A percentile compares a stretch with the other conserved stretches of the same genome.
Evolutionary conservation across 2,329 filamentous ascomycete genomes (phyloP).

Genomic region (Cladophialophora chaetospira): DNA sequence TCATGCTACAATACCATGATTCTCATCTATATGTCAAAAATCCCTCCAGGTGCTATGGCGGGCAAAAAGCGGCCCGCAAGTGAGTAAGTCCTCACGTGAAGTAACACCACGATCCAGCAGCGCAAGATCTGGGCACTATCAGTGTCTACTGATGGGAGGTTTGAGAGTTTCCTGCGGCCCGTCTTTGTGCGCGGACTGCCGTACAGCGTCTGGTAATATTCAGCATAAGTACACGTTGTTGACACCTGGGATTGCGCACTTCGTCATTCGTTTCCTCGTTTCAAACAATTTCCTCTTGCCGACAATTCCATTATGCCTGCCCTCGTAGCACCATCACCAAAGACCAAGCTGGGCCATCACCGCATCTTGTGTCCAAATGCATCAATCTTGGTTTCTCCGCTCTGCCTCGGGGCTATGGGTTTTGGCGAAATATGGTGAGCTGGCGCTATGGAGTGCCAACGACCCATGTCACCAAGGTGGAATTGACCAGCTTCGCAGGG

Average conservation of each 20-base stretch:
- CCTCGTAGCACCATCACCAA: conserved; percentile 35
- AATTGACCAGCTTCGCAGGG: conserved; percentile 41
- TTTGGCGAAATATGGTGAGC: conserved; percentile 47
- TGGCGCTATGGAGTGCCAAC: neutral
- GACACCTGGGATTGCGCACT: too few species aligned
- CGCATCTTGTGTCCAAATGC: conserved; percentile 55
- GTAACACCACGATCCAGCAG: too few species aligned
- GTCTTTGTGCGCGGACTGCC: neutral
- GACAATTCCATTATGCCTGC: neutral
- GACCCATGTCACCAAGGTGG: too few species aligned
- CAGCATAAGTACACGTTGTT: too few species aligned
- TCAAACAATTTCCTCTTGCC: too few species aligned
- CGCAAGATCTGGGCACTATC: neutral
- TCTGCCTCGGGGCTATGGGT: conserved; percentile 59
- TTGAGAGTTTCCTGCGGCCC: neutral
- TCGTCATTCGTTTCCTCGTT: too few species aligned
- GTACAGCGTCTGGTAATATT: too few species aligned
- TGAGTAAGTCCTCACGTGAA: neutral
- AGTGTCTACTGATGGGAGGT: neutral
- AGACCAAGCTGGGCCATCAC: conserved; percentile 53
- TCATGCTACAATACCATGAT: too few species aligned
- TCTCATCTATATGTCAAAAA: too few species aligned
- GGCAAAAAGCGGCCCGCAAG: neutral
- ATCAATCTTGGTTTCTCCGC: conserved; percentile 56
- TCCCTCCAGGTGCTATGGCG: too few species aligned